A percentile compares a stretch with the other conserved stretches of the same genome.
Evolutionary conservation across 2,329 filamentous ascomycete species (phyloP).

Genomic region (Lasiodiplodia hormozganensis): DNA sequence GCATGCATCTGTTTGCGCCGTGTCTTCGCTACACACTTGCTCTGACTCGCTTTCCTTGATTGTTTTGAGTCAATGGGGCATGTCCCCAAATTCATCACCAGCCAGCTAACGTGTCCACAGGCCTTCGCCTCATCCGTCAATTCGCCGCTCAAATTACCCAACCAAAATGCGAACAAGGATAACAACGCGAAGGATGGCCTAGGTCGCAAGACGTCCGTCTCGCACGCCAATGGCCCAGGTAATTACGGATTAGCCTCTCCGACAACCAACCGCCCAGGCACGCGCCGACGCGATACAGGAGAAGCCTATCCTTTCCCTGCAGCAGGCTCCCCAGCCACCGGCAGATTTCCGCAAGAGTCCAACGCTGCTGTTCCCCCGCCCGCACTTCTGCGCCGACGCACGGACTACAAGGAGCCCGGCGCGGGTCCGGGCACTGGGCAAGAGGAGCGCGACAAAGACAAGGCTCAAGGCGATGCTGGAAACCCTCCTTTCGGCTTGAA

Average conservation of each 20-base stretch:
- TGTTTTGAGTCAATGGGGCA: constrained; percentile 32
- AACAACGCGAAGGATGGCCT: constrained; percentile 61
- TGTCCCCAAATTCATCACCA: constrained; percentile 29
- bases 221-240: constrained; percentile 65
- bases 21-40: neutral
- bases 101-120: constrained; percentile 54
- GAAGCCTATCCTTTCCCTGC: constrained; percentile 66
- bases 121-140: constrained; percentile 88
- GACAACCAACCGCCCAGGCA: constrained; percentile 73
- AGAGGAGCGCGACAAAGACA: constrained; percentile 61
- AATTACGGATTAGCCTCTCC: constrained; percentile 77
- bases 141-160: constrained; percentile 86
- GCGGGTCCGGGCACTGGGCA: constrained; percentile 46
- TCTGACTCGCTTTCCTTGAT: neutral
- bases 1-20: neutral
- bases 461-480: constrained; percentile 38
- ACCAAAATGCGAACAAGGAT: constrained; percentile 70
- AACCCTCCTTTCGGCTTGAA: constrained; percentile 53
- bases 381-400: constrained; percentile 66
- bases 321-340: constrained; percentile 67
- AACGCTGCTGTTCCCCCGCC: constrained; percentile 67
- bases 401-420: constrained; percentile 63
- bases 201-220: constrained; percentile 79
- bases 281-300: constrained; percentile 85
- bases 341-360: constrained; percentile 68